phyloP scores from a whole-genome alignment of 176 grass and related monocot genomes.

The Ampelocalamus luodianensis region DNA sequence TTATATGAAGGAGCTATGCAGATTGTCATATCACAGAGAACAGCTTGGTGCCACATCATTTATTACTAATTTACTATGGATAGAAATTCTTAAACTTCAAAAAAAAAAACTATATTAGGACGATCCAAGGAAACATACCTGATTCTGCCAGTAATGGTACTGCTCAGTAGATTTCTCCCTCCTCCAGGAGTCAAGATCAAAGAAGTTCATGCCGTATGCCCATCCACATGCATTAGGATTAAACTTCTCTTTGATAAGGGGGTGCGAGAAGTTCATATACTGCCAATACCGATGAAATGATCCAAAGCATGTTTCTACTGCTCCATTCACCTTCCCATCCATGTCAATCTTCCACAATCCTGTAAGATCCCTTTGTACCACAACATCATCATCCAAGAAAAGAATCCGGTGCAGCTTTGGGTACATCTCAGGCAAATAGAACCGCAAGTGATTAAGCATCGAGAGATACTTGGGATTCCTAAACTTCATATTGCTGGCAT shows the following conservation, averaged over 20 bases:
- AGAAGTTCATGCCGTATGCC: slow-evolving; percentile 99
- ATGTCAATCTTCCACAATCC: slow-evolving; percentile 96
- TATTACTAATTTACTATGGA: background rate
- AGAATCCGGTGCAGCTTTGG: slow-evolving; percentile 87
- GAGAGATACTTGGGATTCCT: slow-evolving; percentile 98
- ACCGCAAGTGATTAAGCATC: slow-evolving; percentile 91
- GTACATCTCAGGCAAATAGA: slow-evolving; percentile 99
- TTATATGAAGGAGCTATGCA: background rate
- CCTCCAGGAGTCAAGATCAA: slow-evolving; percentile 94
- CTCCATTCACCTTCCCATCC: slow-evolving; percentile 98
- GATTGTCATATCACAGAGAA: background rate
- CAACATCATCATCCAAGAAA: slow-evolving; percentile 97
- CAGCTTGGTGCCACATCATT: background rate
- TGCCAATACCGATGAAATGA: slow-evolving; percentile 95
- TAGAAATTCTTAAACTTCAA: background rate
- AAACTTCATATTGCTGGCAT: slow-evolving; percentile 99
- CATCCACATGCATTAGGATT: slow-evolving; percentile 92
- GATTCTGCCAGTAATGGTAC: slow-evolving; percentile 99
- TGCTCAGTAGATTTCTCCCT: slow-evolving; percentile 92
- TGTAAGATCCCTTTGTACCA: slow-evolving; percentile 89
- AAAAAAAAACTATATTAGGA: slow-evolving; percentile 8
- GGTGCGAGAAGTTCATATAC: slow-evolving; percentile 99
- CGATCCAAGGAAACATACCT: slow-evolving; percentile 55
- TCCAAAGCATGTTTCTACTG: slow-evolving; percentile 97
- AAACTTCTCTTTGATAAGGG: slow-evolving; percentile 91